Evolutionary conservation across 805 yeast genomes (phyloP).

Genomic region (Zygotorulaspora danielsina): DNA sequence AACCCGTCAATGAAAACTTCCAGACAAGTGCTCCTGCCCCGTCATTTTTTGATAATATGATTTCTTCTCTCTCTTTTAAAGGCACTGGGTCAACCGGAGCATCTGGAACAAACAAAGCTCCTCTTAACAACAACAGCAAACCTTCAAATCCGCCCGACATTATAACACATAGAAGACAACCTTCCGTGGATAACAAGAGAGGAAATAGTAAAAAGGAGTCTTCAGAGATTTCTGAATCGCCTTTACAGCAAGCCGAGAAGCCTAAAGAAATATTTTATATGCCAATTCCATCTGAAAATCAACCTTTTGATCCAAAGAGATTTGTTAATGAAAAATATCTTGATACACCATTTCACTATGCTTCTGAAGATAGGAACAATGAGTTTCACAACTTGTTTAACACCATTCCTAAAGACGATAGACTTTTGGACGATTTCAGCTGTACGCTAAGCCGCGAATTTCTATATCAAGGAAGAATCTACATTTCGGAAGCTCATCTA

Average conservation of each 20-base stretch:
- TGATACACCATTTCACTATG: slow-evolving; percentile 58
- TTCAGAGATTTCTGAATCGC: slow-evolving; percentile 14
- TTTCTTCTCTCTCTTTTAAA: slow-evolving; percentile 21
- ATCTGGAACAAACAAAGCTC: slow-evolving; percentile 4
- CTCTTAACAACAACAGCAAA: slow-evolving; percentile 2
- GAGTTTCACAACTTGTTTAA: slow-evolving; percentile 78
- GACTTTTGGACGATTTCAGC: slow-evolving; percentile 77
- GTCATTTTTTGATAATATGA: slow-evolving; percentile 25
- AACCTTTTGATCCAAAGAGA: slow-evolving; percentile 35
- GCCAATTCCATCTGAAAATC: slow-evolving; percentile 9
- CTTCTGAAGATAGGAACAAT: slow-evolving; percentile 57
- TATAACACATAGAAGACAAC: slow-evolving; percentile 31
- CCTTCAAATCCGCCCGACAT: slow-evolving; percentile 25
- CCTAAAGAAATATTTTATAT: slow-evolving; percentile 20
- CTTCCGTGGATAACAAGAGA: slow-evolving; percentile 17
- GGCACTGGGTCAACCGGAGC: slow-evolving; percentile 4
- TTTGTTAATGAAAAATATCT: slow-evolving; percentile 57
- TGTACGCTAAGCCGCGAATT: slow-evolving; percentile 89
- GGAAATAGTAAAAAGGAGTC: slow-evolving; percentile 3
- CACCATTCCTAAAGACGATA: slow-evolving; percentile 61
- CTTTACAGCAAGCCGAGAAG: slow-evolving; percentile 20
- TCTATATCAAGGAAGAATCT: slow-evolving; percentile 80
- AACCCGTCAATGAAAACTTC: not conserved
- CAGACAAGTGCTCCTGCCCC: slow-evolving; percentile 9
- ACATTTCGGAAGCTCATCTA: slow-evolving; percentile 68